These are phyloP conservation scores for Mycena floridula DNA, from an alignment of 768 basidiomycete species.

Conservation along the genomic window DNA sequence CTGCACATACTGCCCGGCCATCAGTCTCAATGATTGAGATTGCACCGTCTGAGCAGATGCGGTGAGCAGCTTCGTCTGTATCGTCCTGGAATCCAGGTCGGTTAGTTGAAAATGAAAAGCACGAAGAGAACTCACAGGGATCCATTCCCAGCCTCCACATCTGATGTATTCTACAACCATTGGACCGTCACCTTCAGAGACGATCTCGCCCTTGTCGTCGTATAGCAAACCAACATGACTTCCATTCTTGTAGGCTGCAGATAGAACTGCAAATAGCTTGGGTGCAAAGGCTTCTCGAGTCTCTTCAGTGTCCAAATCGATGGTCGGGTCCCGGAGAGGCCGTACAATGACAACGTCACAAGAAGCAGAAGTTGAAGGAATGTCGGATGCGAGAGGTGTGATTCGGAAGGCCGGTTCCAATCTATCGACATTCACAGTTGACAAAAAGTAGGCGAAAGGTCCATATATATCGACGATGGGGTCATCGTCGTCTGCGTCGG, in stretches of 20 bases:
- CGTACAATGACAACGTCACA: slow-evolving; percentile 77
- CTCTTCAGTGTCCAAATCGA: slow-evolving; percentile 33
- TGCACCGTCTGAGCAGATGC: slow-evolving; percentile 77
- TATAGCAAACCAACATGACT: slow-evolving; percentile 62
- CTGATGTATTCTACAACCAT: slow-evolving; percentile 73
- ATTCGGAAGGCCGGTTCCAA: slow-evolving; percentile 82
- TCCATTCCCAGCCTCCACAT: slow-evolving; percentile 82
- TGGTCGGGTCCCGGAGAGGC: slow-evolving; percentile 54
- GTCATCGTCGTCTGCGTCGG: slow-evolving; percentile 23
- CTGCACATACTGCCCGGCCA: slow-evolving; percentile 50
- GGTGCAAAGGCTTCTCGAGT: slow-evolving; percentile 43
- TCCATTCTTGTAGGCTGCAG: slow-evolving; percentile 74
- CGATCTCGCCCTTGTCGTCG: slow-evolving; percentile 33
- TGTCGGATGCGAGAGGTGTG: slow-evolving; percentile 48
- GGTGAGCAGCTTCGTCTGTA: slow-evolving; percentile 54
- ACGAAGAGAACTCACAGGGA: slow-evolving; percentile 48
- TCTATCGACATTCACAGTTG: slow-evolving; percentile 78
- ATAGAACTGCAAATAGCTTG: slow-evolving; percentile 49
- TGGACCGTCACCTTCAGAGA: slow-evolving; percentile 37
- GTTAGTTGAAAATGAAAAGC: background rate
- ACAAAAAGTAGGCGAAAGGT: slow-evolving; percentile 83
- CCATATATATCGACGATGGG: slow-evolving; percentile 50
- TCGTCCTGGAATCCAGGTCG: slow-evolving; percentile 37
- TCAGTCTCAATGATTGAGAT: slow-evolving; percentile 56
- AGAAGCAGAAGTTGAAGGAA: slow-evolving; percentile 37